Conservation (phyloP, 2,329 filamentous ascomycete species). For the Penicillium sp. region DNA sequence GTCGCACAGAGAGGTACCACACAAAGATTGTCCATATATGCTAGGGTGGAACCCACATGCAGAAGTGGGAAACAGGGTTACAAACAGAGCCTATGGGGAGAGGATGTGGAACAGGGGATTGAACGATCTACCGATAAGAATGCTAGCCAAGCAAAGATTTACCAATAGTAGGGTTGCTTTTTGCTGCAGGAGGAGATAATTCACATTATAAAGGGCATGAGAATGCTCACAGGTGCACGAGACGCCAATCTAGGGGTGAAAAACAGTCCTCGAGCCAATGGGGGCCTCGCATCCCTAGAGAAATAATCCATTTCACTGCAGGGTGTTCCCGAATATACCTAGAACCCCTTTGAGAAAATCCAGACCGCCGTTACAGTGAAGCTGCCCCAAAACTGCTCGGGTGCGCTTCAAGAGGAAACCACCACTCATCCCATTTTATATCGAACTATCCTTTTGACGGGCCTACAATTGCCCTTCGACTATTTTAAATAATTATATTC, state of each 20-base stretch:
- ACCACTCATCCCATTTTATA: neutral
- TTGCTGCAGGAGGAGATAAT: constrained; percentile 6
- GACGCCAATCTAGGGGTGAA: constrained; percentile 18
- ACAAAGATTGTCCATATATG: neutral
- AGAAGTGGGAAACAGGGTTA: neutral
- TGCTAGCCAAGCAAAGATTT: neutral
- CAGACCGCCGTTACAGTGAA: neutral
- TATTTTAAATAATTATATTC: neutral
- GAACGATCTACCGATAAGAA: constrained; percentile 5
- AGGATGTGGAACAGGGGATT: neutral
- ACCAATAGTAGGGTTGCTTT: constrained; percentile 8
- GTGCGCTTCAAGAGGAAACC: neutral
- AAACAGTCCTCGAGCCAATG: constrained; percentile 5
- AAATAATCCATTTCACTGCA: neutral
- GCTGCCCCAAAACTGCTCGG: neutral
- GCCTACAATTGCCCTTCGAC: neutral
- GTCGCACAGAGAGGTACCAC: neutral
- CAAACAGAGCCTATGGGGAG: constrained; percentile 5
- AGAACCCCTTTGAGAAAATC: neutral
- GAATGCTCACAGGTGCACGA: constrained; percentile 13
- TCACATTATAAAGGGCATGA: constrained; percentile 2
- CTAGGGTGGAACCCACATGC: neutral
- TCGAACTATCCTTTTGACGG: neutral
- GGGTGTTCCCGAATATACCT: neutral
- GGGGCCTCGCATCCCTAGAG: neutral